phyloP scores from a whole-genome alignment of 768 basidiomycete species.

The Tylopilus plumbeoviolaceoides region DNA sequence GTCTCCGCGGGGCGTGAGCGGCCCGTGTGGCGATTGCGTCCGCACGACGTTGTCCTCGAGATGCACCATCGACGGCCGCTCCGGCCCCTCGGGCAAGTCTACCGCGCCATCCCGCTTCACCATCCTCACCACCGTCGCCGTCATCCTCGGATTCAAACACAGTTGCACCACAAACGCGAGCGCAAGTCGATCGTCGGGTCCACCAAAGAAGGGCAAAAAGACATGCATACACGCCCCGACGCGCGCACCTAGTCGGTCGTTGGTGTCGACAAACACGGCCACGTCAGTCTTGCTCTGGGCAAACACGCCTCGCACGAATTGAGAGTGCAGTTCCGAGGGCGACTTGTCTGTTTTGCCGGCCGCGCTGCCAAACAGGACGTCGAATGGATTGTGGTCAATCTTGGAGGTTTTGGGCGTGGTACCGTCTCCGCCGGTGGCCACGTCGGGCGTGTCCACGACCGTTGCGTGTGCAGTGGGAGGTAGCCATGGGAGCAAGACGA shows the following conservation, averaged over 20 bases:
- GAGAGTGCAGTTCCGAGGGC: constrained; percentile 61
- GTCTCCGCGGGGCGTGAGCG: neutral
- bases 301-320: constrained; percentile 82
- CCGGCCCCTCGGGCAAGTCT: constrained; percentile 15
- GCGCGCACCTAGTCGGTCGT: constrained; percentile 27
- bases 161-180: constrained; percentile 82
- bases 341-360: constrained; percentile 34
- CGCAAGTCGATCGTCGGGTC: constrained; percentile 87
- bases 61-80: constrained; percentile 24
- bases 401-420: constrained; percentile 12
- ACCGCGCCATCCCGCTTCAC: constrained; percentile 41
- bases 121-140: constrained; percentile 73
- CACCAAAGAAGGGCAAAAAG: constrained; percentile 90
- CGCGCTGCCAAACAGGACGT: constrained; percentile 48
- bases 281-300: constrained; percentile 68
- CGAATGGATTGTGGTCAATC: constrained; percentile 60
- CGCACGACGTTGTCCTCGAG: constrained; percentile 2
- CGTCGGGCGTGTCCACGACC: constrained; percentile 2
- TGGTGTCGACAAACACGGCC: constrained; percentile 77
- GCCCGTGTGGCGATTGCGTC: neutral
- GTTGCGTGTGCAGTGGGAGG: constrained; percentile 32
- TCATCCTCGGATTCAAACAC: constrained; percentile 61
- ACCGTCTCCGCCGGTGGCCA: no score
- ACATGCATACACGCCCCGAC: constrained; percentile 51
- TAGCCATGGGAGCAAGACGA: constrained; percentile 84